Evolutionary conservation across 2,329 filamentous ascomycete genomes (phyloP), one percentile per base, ranked within the genome.

Genomic region (Tricladium varicosporioides): DNA sequence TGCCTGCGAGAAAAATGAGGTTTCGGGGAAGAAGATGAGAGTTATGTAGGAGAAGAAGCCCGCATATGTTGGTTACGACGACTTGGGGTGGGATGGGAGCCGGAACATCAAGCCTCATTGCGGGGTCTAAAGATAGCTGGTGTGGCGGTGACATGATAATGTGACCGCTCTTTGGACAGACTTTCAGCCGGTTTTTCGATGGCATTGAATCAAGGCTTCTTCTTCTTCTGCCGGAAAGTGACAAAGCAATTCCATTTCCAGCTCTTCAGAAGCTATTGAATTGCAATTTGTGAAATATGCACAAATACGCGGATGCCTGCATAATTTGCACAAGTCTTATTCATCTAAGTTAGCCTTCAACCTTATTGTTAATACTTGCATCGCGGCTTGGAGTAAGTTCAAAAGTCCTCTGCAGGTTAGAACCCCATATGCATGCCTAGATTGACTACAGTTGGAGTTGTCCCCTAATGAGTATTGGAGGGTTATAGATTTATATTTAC

Each of bases 1-100:
- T 59, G 54, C 54, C 57, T 59, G 48, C 22, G 44, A 45, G 47
- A 14, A 50, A 45, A 46, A 27, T 15, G 44, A 22, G n/a, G 48
- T 11, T 40, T 18, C n/a, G n/a, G 10, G n/a, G 13, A 27, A 40
- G 27, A n/a, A n/a, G 43, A 13, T 43, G 33, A 16, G 36, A 40
- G 16, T 51, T 40, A 40, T 13, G 10, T 13, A 40, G 36, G 9
- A 13, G 36, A 40, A 40, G 36, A n/a, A 40, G 36, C 11, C 36
- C 36, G 36, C 36, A n/a, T 13, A 40, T 40, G 36, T 13, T 40
- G 36, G 36, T 40, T 40, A 40, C 36, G 36, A 40, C 36, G 36
- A 40, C 36, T 11, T 11, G 11, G 36, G 36, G n/a, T 40, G 11
- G 11, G 10, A 11, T 40, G 36, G 36, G n/a, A 40, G 10, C 36